A percentile compares a stretch with the other conserved stretches of the same genome.
These are phyloP conservation scores for Takashimella tepidaria DNA, from an alignment of 1,284 basidiomycete species.

Conservation along the genomic window DNA sequence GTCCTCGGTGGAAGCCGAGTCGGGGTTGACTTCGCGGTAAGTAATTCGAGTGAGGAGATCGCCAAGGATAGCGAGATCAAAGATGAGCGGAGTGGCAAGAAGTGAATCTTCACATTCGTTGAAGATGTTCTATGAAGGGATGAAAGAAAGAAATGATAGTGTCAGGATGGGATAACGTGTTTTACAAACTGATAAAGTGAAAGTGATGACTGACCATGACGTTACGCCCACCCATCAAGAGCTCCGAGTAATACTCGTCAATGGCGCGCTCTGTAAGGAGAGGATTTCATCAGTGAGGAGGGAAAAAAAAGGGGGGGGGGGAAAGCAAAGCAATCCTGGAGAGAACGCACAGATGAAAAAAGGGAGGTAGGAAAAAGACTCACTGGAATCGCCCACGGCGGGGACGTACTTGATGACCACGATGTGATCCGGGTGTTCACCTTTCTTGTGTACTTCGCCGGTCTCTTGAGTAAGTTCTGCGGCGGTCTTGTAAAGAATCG, in stretches of 20 bases:
- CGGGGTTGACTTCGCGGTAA: slow-evolving; percentile 61
- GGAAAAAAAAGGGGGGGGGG: no score
- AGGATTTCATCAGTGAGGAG: no score
- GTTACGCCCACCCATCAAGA: slow-evolving; percentile 56
- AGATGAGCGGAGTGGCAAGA: slow-evolving; percentile 89
- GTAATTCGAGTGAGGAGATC: slow-evolving; percentile 91
- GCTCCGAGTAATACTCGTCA: slow-evolving; percentile 97
- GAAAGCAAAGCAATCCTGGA: no score
- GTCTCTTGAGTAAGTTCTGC: slow-evolving; percentile 48
- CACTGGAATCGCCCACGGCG: slow-evolving; percentile 86
- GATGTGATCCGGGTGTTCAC: slow-evolving; percentile 86
- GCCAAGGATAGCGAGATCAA: slow-evolving; percentile 88
- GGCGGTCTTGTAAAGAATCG: slow-evolving; percentile 71
- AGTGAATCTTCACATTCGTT: slow-evolving; percentile 98
- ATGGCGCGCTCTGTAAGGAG: slow-evolving; percentile 64
- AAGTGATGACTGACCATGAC: slow-evolving; percentile 33
- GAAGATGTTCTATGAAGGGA: slow-evolving; percentile 62
- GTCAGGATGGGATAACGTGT: neutral
- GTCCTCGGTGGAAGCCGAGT: slow-evolving; percentile 48
- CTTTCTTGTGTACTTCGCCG: slow-evolving; percentile 55
- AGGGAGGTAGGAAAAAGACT: no score
- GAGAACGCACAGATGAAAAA: no score
- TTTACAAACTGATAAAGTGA: neutral
- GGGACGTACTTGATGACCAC: slow-evolving; percentile 84
- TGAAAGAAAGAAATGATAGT: no score